Conservation (phyloP, 257 asterid species). For the Jacaranda copaia region DNA sequence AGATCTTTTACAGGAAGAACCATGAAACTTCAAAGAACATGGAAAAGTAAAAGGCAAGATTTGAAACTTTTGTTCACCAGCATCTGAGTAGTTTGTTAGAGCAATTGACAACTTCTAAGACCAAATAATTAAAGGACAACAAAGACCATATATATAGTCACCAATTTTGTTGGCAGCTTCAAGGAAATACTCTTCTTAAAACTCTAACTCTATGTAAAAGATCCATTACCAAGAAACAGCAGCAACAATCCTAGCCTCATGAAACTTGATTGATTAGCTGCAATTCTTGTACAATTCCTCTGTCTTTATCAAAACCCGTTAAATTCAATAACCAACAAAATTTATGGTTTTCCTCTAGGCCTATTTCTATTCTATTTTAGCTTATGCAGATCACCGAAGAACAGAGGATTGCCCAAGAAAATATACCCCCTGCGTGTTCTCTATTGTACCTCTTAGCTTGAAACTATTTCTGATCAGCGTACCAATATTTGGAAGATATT, state of each 20-base stretch:
- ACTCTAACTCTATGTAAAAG: slow-evolving; percentile 36
- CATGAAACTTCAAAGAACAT: slow-evolving; percentile 31
- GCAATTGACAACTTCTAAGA: slow-evolving; percentile 37
- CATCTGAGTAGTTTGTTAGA: slow-evolving; percentile 21
- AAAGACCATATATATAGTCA: neutral
- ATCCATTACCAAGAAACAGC: slow-evolving; percentile 42
- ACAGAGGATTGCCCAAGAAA: neutral
- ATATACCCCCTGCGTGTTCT: neutral
- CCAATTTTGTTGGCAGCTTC: slow-evolving; percentile 43
- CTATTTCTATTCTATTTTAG: neutral
- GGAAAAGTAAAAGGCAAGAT: slow-evolving; percentile 36
- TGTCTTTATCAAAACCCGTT: neutral
- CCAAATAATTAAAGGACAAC: slow-evolving; percentile 19
- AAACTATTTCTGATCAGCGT: neutral
- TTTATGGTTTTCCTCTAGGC: neutral
- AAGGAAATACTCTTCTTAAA: slow-evolving; percentile 39
- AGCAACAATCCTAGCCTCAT: neutral
- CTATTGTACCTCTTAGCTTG: neutral
- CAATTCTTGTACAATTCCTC: neutral
- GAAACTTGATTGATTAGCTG: slow-evolving; percentile 16
- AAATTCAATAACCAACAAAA: neutral
- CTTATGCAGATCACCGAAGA: slow-evolving; percentile 5
- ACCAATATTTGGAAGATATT: neutral
- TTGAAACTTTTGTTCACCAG: slow-evolving; percentile 12
- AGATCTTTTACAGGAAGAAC: neutral